Evolutionary conservation across 495 filamentous ascomycete genomes (phyloP).

Genomic region (Neurospora intermedia): DNA sequence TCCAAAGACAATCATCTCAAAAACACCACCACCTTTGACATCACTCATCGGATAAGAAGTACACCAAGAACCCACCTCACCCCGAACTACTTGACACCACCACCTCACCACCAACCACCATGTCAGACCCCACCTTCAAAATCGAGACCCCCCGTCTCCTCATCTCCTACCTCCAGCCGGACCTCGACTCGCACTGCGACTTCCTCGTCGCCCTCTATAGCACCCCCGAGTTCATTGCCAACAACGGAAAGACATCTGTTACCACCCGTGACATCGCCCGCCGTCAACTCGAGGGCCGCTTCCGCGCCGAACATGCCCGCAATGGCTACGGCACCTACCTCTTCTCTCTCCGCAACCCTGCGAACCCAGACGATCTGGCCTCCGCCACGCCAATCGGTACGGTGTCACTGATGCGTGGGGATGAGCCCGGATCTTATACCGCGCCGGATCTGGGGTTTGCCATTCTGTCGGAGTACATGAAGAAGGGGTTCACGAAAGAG

Average conservation of each 20-base stretch:
- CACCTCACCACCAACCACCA: neutral
- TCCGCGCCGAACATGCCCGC: constrained; percentile 17
- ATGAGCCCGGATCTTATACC: constrained; percentile 12
- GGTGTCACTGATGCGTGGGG: constrained; percentile 22
- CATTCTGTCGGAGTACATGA: constrained; percentile 20
- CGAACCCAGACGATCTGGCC: neutral
- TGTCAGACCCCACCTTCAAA: constrained; percentile 13
- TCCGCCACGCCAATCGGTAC: constrained; percentile 14
- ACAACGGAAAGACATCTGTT: constrained; percentile 14
- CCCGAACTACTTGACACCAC: too few relatives aligned
- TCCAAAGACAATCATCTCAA: neutral
- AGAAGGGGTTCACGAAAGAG: constrained; percentile 32
- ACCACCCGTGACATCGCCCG: constrained; percentile 17
- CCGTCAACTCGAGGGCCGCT: constrained; percentile 10
- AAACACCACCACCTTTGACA: neutral
- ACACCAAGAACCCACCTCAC: neutral
- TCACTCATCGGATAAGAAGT: neutral
- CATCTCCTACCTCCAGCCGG: constrained; percentile 22
- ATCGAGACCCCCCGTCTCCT: constrained; percentile 25
- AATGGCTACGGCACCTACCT: constrained; percentile 24
- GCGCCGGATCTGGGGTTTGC: constrained; percentile 29
- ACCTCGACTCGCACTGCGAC: constrained; percentile 19
- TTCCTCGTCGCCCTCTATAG: constrained; percentile 29
- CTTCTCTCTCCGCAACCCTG: constrained; percentile 9
- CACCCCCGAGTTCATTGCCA: constrained; percentile 21